These are phyloP conservation scores for Croton laevigatus DNA, from an alignment of 441 rosid genomes.

Conservation along the genomic window DNA sequence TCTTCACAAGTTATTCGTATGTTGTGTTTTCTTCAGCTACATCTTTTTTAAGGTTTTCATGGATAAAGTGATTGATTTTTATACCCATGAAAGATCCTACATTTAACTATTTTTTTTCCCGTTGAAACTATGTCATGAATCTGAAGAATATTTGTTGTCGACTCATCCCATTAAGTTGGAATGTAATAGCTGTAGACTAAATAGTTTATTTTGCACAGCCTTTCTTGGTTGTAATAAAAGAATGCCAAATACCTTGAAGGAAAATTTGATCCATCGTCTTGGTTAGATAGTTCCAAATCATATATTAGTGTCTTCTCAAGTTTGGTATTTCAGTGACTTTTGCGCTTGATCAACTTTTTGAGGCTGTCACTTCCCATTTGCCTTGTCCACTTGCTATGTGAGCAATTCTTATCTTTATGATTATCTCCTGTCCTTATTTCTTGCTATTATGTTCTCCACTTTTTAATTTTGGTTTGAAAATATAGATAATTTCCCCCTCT, in stretches of 20 bases:
- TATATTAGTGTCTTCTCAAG: background rate
- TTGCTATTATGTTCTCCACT: background rate
- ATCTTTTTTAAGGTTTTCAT: background rate
- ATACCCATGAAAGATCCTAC: background rate
- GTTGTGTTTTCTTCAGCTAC: background rate
- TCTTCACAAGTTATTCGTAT: background rate
- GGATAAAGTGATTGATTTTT: background rate
- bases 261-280: background rate
- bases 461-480: background rate
- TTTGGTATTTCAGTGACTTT: background rate
- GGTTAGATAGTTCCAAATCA: no score
- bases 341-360: background rate
- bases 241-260: background rate
- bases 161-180: conserved; percentile 6
- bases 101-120: background rate
- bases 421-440: background rate
- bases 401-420: background rate
- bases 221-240: background rate
- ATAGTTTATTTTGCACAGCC: background rate
- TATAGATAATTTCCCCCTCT: background rate
- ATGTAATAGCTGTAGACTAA: background rate
- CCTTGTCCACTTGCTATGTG: background rate
- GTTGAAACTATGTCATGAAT: background rate
- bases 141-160: background rate
- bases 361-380: background rate